Conservation (phyloP, 2,329 filamentous ascomycete genomes). For the Mariannaea elegans region DNA sequence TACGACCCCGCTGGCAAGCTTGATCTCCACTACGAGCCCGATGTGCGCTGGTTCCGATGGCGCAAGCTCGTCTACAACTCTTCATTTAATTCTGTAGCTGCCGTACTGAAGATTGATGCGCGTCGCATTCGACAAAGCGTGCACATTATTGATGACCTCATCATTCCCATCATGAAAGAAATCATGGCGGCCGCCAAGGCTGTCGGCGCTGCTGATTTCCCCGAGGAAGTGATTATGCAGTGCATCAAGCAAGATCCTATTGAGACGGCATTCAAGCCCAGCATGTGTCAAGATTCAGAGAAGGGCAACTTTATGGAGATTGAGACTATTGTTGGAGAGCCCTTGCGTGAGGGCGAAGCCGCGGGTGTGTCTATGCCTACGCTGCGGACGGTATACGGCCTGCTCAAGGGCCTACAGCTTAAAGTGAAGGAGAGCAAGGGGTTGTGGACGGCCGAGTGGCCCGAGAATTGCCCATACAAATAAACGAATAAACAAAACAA, state of each 20-base stretch:
- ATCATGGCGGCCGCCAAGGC: conserved; percentile 57
- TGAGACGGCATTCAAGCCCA: conserved; percentile 59
- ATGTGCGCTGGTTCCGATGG: conserved; percentile 57
- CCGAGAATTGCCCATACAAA: conserved; percentile 35
- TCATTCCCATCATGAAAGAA: conserved; percentile 63
- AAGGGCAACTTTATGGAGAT: conserved; percentile 55
- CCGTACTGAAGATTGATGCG: conserved; percentile 61
- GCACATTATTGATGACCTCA: conserved; percentile 55
- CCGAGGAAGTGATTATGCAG: conserved; percentile 51
- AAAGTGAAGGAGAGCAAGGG: conserved; percentile 56
- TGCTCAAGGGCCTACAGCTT: conserved; percentile 59
- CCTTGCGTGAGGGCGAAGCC: conserved; percentile 55
- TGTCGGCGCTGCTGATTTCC: conserved; percentile 50
- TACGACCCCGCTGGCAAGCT: conserved; percentile 59
- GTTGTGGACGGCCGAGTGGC: conserved; percentile 28
- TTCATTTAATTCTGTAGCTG: conserved; percentile 61
- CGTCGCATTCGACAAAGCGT: conserved; percentile 57
- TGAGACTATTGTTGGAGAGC: conserved; percentile 63
- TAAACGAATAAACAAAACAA: background rate
- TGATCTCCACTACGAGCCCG: conserved; percentile 49
- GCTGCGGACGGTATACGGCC: conserved; percentile 56
- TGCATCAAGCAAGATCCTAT: conserved; percentile 64
- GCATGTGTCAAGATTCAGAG: conserved; percentile 62
- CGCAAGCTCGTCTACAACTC: conserved; percentile 61
- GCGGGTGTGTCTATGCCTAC: conserved; percentile 59